Conservation (phyloP, 2,329 filamentous ascomycete genomes). For the Coleophoma cylindrospora region DNA sequence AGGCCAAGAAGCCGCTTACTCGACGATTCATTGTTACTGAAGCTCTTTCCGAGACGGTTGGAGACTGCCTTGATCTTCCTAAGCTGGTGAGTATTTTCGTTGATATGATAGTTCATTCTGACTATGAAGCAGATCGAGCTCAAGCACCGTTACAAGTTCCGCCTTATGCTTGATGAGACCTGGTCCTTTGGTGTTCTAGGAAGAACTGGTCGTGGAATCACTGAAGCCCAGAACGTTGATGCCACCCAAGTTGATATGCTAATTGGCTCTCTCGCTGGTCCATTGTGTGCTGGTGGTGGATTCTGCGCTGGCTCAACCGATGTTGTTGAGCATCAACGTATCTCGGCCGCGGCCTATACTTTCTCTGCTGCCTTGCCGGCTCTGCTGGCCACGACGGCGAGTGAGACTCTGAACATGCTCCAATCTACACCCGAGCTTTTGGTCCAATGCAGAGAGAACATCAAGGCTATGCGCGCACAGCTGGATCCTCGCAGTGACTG, state of each 20-base stretch:
- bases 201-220: conserved; percentile 83
- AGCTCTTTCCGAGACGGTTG: conserved; percentile 85
- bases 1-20: conserved; percentile 77
- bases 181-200: conserved; percentile 96
- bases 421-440: conserved; percentile 85
- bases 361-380: conserved; percentile 94
- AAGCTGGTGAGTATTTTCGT: conserved; percentile 58
- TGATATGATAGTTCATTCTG: not conserved
- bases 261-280: conserved; percentile 83
- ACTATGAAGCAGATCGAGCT: conserved; percentile 63
- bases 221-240: conserved; percentile 95
- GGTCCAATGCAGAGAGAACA: conserved; percentile 75
- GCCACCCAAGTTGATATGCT: conserved; percentile 95
- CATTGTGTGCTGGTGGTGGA: conserved; percentile 86
- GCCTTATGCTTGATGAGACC: conserved; percentile 93
- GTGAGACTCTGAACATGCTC: conserved; percentile 80
- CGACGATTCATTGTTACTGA: conserved; percentile 95
- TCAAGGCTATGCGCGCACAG: conserved; percentile 78
- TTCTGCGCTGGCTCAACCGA: conserved; percentile 92
- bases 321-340: conserved; percentile 93
- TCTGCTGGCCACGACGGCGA: conserved; percentile 91
- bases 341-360: conserved; percentile 87
- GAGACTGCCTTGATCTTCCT: conserved; percentile 79
- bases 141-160: conserved; percentile 96
- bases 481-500: conserved; percentile 92